Evolutionary conservation across 371 early-diverging fungal genomes (phyloP).

Genomic region (Gilbertella persicaria): DNA sequence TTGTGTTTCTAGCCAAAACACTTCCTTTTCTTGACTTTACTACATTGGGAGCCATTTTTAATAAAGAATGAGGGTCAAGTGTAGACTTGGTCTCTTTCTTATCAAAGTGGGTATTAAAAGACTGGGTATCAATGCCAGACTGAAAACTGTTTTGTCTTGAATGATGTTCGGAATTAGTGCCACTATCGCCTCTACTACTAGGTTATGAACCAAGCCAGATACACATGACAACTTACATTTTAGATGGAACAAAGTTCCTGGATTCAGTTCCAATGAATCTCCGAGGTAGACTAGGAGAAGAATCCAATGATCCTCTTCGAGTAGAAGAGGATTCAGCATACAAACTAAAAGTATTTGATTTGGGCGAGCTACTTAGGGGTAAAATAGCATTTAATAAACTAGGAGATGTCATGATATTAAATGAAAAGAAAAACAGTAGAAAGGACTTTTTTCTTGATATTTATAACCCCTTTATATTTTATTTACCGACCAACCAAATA

Average conservation of each 20-base stretch:
- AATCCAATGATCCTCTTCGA: conserved; percentile 16
- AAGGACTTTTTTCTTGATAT: background rate
- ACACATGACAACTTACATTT: conserved; percentile 15
- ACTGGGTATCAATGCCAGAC: background rate
- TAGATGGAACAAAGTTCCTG: conserved; percentile 31
- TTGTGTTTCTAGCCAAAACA: conserved; percentile 60
- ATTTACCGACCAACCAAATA: background rate
- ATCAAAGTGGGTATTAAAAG: background rate
- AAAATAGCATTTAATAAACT: background rate
- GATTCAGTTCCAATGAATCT: conserved; percentile 9
- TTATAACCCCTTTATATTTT: background rate
- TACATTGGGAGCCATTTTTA: conserved; percentile 39
- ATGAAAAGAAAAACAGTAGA: conserved; percentile 2
- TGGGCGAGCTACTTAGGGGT: conserved; percentile 14
- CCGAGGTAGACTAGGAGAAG: conserved; percentile 20
- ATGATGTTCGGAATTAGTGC: conserved; percentile 9
- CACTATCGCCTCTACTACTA: conserved; percentile 4
- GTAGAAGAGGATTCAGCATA: conserved; percentile 30
- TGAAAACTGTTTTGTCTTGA: conserved; percentile 22
- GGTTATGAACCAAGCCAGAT: background rate
- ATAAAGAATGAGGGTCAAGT: conserved; percentile 24
- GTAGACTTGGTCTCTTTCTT: conserved; percentile 1
- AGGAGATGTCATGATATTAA: background rate
- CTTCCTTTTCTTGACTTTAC: conserved; percentile 55
- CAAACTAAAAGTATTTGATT: conserved; percentile 20